Conservation (phyloP, 371 early-diverging fungal genomes). For the Gilbertella persicaria region DNA sequence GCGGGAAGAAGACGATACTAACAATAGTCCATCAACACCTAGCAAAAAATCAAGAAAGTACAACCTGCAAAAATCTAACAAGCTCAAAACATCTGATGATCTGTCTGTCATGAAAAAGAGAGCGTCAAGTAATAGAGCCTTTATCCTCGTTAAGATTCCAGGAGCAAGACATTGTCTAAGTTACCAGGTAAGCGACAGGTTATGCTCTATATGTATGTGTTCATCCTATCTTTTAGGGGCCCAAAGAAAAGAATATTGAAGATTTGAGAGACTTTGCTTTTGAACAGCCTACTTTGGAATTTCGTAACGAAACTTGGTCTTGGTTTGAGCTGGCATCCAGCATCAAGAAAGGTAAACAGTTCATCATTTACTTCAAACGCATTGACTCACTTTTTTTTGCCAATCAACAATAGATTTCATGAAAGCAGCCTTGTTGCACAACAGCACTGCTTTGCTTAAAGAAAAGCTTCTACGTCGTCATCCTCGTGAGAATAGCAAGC, state of each 20-base stretch:
- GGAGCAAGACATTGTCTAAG: conserved; percentile 66
- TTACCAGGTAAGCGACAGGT: conserved; percentile 67
- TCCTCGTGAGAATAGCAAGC: conserved; percentile 21
- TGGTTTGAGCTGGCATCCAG: conserved; percentile 67
- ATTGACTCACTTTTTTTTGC: neutral
- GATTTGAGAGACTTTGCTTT: conserved; percentile 72
- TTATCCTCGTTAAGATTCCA: conserved; percentile 74
- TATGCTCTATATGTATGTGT: neutral
- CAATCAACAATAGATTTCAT: conserved; percentile 36
- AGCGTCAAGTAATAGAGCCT: conserved; percentile 65
- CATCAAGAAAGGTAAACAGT: conserved; percentile 58
- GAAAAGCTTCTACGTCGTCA: conserved; percentile 51
- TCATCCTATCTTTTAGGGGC: conserved; percentile 36
- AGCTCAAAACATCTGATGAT: conserved; percentile 24
- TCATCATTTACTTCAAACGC: too few relatives aligned
- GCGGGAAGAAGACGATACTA: neutral
- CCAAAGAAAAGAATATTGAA: conserved; percentile 70
- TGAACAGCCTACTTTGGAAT: conserved; percentile 69
- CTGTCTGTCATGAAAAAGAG: conserved; percentile 63
- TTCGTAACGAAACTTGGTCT: conserved; percentile 73
- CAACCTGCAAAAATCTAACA: conserved; percentile 7
- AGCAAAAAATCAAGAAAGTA: conserved; percentile 9
- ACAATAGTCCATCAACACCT: neutral
- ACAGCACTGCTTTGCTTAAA: conserved; percentile 46
- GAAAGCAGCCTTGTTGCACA: conserved; percentile 46